A percentile compares a stretch with the other conserved stretches of the same genome.
These are phyloP conservation scores for Komagataella ulmi DNA, from an alignment of 805 yeast species.

Conservation along the genomic window DNA sequence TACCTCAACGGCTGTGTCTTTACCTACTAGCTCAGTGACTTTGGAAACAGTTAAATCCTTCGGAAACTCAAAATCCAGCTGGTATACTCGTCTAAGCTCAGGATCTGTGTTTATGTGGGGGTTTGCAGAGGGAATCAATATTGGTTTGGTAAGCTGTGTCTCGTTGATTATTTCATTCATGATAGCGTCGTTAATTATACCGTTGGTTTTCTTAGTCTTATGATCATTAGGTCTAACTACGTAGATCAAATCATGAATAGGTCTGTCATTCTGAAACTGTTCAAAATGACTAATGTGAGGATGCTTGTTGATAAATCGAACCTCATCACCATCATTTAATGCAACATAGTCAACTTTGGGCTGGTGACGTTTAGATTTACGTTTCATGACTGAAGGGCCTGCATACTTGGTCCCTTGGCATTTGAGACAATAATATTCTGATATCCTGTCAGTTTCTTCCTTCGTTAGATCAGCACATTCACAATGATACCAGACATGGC, in stretches of 20 bases:
- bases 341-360: constrained; percentile 68
- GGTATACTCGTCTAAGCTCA: neutral
- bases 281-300: constrained; percentile 30
- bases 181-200: constrained; percentile 11
- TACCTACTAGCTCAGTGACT: constrained; percentile 49
- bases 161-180: constrained; percentile 11
- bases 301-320: constrained; percentile 35
- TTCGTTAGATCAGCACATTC: constrained; percentile 28
- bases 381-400: constrained; percentile 36
- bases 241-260: constrained; percentile 13
- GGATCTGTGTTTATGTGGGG: constrained; percentile 4
- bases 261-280: constrained; percentile 14
- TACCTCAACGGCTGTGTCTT: constrained; percentile 54
- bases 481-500: constrained; percentile 42
- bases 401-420: constrained; percentile 23
- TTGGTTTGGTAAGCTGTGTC: constrained; percentile 18
- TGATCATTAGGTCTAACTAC: constrained; percentile 12
- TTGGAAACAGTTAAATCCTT: constrained; percentile 36
- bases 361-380: constrained; percentile 40
- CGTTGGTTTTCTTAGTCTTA: constrained; percentile 3
- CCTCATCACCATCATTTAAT: constrained; percentile 46
- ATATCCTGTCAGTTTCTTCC: constrained; percentile 23
- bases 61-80: constrained; percentile 26
- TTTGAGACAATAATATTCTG: constrained; percentile 38
- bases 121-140: constrained; percentile 12